Evolutionary conservation across 139 green algal genomes (phyloP).

Genomic region (Microglena sp.): DNA sequence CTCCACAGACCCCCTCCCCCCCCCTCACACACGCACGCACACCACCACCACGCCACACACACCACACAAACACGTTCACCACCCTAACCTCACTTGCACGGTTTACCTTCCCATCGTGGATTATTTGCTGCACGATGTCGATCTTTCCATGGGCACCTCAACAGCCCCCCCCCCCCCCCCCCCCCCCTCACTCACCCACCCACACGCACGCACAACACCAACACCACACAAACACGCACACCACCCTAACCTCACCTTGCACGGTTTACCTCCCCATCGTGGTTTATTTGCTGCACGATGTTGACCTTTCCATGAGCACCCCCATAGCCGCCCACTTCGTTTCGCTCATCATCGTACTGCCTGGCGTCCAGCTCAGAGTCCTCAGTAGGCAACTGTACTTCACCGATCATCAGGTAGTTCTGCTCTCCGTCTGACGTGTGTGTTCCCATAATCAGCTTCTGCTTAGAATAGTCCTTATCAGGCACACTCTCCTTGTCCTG

Average conservation of each 20-base stretch:
- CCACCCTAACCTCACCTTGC: constrained; percentile 25
- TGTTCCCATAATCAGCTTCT: constrained; percentile 93
- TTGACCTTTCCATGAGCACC: constrained; percentile 59
- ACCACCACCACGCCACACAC: too few relatives aligned
- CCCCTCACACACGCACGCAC: too few relatives aligned
- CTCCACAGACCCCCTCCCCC: too few relatives aligned
- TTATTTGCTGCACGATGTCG: not conserved
- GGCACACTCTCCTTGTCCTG: constrained; percentile 39
- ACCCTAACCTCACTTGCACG: too few relatives aligned
- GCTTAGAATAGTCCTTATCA: constrained; percentile 78
- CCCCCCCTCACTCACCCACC: too few relatives aligned
- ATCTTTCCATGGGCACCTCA: not conserved
- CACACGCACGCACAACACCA: not conserved
- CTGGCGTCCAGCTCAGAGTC: constrained; percentile 73
- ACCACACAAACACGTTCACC: too few relatives aligned
- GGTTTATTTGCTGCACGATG: constrained; percentile 96
- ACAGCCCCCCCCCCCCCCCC: too few relatives aligned
- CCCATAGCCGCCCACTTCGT: constrained; percentile 88
- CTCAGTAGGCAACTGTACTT: constrained; percentile 86
- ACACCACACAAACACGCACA: not conserved
- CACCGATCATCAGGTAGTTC: constrained; percentile 96
- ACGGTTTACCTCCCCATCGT: constrained; percentile 97
- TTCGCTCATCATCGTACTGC: constrained; percentile 81
- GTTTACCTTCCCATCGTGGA: too few relatives aligned
- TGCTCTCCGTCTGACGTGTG: constrained; percentile 97